phyloP scores from a whole-genome alignment of 1,139 yeast species.

The Candida sp. region DNA sequence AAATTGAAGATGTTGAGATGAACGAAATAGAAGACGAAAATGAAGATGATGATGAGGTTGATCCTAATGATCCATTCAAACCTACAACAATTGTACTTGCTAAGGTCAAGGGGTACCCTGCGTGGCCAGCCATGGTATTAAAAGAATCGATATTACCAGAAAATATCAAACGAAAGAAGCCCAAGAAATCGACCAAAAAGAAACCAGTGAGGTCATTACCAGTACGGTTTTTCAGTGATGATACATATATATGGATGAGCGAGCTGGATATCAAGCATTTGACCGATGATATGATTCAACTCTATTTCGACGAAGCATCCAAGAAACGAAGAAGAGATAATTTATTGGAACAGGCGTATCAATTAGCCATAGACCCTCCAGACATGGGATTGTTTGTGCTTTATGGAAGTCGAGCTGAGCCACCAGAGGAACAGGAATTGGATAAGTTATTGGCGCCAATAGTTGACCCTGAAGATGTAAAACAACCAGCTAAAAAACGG shows the following conservation, averaged over 20 bases:
- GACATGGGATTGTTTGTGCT: conserved; percentile 39
- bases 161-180: conserved; percentile 44
- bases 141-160: conserved; percentile 56
- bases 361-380: conserved; percentile 40
- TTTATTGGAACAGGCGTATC: conserved; percentile 35
- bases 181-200: conserved; percentile 30
- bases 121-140: conserved; percentile 83
- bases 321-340: conserved; percentile 32
- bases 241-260: conserved; percentile 62
- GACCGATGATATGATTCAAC: conserved; percentile 21
- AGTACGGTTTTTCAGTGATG: conserved; percentile 63
- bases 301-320: conserved; percentile 17
- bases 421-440: conserved; percentile 16
- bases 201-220: conserved; percentile 28
- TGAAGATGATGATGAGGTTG: conserved; percentile 1
- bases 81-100: conserved; percentile 56
- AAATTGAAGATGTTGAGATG: neutral
- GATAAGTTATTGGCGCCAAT: conserved; percentile 16
- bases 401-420: conserved; percentile 41
- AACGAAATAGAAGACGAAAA: conserved; percentile 1
- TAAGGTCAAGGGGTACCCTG: conserved; percentile 74
- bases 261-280: conserved; percentile 38
- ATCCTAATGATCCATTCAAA: conserved; percentile 5
- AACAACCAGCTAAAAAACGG: conserved; percentile 3
- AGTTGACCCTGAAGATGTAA: conserved; percentile 11